A percentile compares a stretch with the other conserved stretches of the same genome.
These are phyloP conservation scores for Chlamydomonas asymmetrica DNA, from an alignment of 139 green algal species.

Conservation along the genomic window DNA sequence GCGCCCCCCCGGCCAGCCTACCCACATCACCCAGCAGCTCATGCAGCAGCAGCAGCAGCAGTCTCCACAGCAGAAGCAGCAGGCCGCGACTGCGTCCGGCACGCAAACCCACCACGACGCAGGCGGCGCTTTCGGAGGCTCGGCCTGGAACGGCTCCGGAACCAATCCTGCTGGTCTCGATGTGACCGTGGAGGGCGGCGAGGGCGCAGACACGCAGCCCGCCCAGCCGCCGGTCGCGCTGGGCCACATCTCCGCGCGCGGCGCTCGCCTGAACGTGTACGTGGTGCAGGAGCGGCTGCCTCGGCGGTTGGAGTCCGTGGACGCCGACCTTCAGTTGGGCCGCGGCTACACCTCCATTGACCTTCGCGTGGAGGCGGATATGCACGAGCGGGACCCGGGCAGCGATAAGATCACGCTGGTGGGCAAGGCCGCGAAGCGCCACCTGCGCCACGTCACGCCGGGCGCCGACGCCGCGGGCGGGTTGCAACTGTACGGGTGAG, in stretches of 20 bases:
- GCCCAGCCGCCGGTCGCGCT: constrained; percentile 37
- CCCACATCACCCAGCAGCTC: background rate
- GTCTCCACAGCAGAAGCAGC: constrained; percentile 15
- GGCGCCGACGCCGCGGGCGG: constrained; percentile 8
- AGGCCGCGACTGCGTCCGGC: background rate
- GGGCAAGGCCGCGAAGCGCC: constrained; percentile 48
- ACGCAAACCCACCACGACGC: background rate
- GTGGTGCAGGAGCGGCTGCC: constrained; percentile 48
- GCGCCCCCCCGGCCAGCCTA: constrained; percentile 2
- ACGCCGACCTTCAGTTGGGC: constrained; percentile 51
- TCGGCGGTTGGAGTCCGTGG: constrained; percentile 52
- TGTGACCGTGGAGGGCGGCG: background rate
- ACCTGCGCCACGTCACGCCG: constrained; percentile 71
- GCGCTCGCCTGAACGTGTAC: constrained; percentile 33
- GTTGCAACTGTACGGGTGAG: no score
- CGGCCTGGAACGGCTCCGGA: background rate
- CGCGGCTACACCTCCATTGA: constrained; percentile 59
- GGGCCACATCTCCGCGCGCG: constrained; percentile 33
- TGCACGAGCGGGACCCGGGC: constrained; percentile 50
- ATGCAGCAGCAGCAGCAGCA: constrained; percentile 15
- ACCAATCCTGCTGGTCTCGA: background rate
- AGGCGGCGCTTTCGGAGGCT: background rate
- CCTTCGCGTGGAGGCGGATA: constrained; percentile 56
- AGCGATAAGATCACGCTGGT: constrained; percentile 75
- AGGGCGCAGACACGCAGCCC: constrained; percentile 9